Conservation (phyloP, 148 eudicot genomes). For the Dysphania ambrosioides region DNA sequence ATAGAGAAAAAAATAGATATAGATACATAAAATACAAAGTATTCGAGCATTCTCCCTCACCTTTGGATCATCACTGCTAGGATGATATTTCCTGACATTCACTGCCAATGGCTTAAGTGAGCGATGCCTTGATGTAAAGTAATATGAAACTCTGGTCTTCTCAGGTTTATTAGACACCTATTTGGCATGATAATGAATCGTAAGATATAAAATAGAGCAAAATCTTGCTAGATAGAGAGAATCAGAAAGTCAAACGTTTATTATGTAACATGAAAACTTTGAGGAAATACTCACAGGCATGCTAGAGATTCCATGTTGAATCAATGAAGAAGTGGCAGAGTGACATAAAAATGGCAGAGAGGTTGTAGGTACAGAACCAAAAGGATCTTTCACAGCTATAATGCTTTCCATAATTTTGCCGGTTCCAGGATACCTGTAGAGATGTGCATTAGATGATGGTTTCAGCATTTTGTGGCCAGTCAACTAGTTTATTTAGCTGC, state of each 20-base stretch:
- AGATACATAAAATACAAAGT: background rate
- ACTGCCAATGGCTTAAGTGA: constrained; percentile 31
- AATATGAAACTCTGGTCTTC: constrained; percentile 35
- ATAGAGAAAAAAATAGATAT: background rate
- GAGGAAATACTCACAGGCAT: constrained; percentile 48
- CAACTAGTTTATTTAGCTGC: background rate
- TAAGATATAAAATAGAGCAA: background rate
- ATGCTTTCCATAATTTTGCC: constrained; percentile 22
- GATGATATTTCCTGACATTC: constrained; percentile 42
- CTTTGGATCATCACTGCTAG: constrained; percentile 46
- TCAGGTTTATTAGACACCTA: constrained; percentile 56
- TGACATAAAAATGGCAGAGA: constrained; percentile 27
- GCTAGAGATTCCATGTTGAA: constrained; percentile 62
- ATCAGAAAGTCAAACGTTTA: background rate
- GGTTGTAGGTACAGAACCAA: constrained; percentile 34
- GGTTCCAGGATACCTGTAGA: constrained; percentile 11
- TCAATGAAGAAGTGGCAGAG: constrained; percentile 19
- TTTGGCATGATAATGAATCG: constrained; percentile 11
- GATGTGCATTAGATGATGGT: background rate
- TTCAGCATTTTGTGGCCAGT: background rate
- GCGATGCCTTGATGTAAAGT: constrained; percentile 38
- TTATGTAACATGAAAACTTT: background rate
- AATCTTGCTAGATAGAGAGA: background rate
- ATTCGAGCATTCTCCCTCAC: constrained; percentile 34
- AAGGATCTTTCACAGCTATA: constrained; percentile 42